Percentiles rank a stretch among this genome's conserved stretches.
Conservation (phyloP, 1,284 basidiomycete species). For the Irpex rosettiformis region DNA sequence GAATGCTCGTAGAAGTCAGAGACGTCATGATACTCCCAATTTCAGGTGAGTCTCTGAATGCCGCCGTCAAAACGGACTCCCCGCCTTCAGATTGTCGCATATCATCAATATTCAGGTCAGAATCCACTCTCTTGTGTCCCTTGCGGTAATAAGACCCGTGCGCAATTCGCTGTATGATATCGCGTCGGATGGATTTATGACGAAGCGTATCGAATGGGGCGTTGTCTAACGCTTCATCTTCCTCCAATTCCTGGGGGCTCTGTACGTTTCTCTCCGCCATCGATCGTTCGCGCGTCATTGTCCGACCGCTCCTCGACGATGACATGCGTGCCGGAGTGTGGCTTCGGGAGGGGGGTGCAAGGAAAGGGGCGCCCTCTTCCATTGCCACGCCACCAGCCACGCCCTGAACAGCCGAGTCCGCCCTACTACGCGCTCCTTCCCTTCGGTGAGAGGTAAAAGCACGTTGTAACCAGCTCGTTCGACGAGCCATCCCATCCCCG, state of each 20-base stretch:
- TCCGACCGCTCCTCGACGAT: conserved; percentile 2
- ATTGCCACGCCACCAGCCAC: neutral
- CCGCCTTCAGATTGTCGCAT: conserved; percentile 6
- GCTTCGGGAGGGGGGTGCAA: conserved; percentile 13
- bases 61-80: neutral
- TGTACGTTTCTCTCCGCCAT: conserved; percentile 2
- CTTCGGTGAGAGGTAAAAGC: conserved; percentile 5
- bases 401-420: conserved; percentile 5
- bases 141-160: conserved; percentile 18
- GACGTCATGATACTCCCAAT: neutral
- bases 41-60: conserved; percentile 4
- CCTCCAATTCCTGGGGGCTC: conserved; percentile 17
- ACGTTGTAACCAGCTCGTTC: conserved; percentile 3
- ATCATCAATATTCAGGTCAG: conserved; percentile 22
- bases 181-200: conserved; percentile 31
- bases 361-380: conserved; percentile 25
- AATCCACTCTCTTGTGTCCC: conserved; percentile 22
- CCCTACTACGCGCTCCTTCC: conserved; percentile 1
- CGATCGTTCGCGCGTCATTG: neutral
- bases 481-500: neutral
- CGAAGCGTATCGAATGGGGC: conserved; percentile 26
- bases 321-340: conserved; percentile 3
- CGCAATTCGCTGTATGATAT: conserved; percentile 29
- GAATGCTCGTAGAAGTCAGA: neutral
- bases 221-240: conserved; percentile 22